Evolutionary conservation across 2,329 filamentous ascomycete species (phyloP).

Genomic region (Beauveria scarabaeidicola): DNA sequence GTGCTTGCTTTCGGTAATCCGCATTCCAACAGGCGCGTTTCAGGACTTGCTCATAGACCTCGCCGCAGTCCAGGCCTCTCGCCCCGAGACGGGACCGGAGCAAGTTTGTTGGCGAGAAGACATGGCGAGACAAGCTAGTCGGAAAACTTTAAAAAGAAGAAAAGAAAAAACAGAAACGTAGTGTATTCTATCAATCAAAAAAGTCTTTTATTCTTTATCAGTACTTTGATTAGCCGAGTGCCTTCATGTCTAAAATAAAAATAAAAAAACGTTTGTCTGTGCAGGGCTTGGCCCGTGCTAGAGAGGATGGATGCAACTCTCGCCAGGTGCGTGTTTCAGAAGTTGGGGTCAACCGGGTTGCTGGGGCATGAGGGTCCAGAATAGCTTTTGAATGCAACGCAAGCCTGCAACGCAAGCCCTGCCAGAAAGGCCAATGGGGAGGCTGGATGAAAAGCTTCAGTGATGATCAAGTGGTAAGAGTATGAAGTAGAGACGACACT

Average conservation of each 20-base stretch:
- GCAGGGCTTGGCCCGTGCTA: conserved; percentile 3
- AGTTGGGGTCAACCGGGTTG: background rate
- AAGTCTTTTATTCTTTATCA: no score
- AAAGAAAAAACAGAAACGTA: no score
- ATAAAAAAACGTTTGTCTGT: background rate
- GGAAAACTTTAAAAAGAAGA: background rate
- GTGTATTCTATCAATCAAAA: background rate
- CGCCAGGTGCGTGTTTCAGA: background rate
- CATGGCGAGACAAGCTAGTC: background rate
- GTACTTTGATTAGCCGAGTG: background rate
- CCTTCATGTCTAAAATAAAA: background rate
- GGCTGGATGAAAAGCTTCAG: background rate
- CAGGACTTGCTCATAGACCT: background rate
- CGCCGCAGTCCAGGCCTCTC: background rate
- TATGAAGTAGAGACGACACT: background rate
- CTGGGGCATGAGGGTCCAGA: background rate
- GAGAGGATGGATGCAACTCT: background rate
- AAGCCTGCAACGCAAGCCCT: background rate
- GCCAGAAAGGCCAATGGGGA: background rate
- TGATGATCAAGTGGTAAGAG: background rate
- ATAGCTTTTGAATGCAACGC: background rate
- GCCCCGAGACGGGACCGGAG: background rate
- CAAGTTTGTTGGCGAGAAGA: background rate
- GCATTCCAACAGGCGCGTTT: background rate
- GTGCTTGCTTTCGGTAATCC: no score